Base-by-base conservation (phyloP, 345 rosid genomes). In the Brassica cretica region DNA sequence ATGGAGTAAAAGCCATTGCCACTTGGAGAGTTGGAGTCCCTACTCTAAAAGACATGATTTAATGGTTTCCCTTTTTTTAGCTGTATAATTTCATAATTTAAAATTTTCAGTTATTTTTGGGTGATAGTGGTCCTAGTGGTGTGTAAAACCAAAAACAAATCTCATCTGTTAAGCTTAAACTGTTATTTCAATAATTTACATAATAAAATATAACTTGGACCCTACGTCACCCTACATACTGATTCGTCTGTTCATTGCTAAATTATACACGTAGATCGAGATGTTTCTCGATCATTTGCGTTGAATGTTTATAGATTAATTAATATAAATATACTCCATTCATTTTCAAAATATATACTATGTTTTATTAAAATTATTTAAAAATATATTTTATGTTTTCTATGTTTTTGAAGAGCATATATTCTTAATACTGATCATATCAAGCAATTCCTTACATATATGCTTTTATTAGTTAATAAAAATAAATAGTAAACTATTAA, bases 31-130 rank as follows among this genome's bases (percentile, higher is more conserved):
- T 51, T 46, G 55, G 68, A 78, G 74, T 60, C 78, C 78, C 77
- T 67, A 78, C 77, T 49, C 9, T 67, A 12, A 73, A 68, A 68
- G 75, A 79, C 82, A 68, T 18, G 82, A 60, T 79, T 68, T 62
- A 68, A 79, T 79, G 71, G 66, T 73, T 79, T 79, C 71, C 82
- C 66, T 79, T 68, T 62, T 76, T 76, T 80, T 71, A 75, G 72
- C 66, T 76, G 77, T 72, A 66, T 53, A 53, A 25, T 60, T 59
- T 60, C 72, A 77, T 41, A 27, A 81, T 68, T 64, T 51, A 5
- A 27, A 78, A 18, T 67, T 60, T 73, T 73, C 53, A 27, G 78
- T 68, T 79, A 69, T 74, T 61, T 74, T 74, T 79, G 81, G 78
- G 53, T 60, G 64, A 60, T 67, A 67, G 82, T 35, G 78, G 27